A percentile compares a stretch with the other conserved stretches of the same genome.
Evolutionary conservation across 257 asterid species (phyloP).

Genomic region (Penstemon eatonii): DNA sequence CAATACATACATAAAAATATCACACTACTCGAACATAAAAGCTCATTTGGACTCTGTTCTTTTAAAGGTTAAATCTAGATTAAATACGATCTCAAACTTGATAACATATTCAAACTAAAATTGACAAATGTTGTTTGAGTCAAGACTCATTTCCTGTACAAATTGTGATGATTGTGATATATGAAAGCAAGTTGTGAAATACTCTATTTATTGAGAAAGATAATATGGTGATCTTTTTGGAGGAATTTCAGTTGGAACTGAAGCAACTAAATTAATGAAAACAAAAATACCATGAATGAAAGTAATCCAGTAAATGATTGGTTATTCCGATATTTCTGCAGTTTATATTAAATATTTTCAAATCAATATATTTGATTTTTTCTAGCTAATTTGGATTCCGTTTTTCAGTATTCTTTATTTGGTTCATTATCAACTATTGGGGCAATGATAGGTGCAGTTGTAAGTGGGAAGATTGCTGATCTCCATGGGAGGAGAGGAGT

Average conservation of each 20-base stretch:
- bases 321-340: background rate
- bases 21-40: too few species aligned
- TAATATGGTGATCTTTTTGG: background rate
- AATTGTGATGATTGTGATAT: too few species aligned
- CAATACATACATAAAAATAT: too few species aligned
- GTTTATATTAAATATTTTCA: background rate
- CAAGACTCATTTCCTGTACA: too few species aligned
- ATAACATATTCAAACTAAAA: too few species aligned
- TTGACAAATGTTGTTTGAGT: too few species aligned
- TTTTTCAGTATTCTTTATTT: slow-evolving; percentile 73
- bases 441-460: slow-evolving; percentile 83
- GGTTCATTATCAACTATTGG: slow-evolving; percentile 88
- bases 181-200: too few species aligned
- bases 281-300: background rate
- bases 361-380: background rate
- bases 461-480: slow-evolving; percentile 90
- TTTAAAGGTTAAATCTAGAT: too few species aligned
- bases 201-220: background rate
- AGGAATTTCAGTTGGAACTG: background rate
- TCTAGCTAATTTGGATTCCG: slow-evolving; percentile 1
- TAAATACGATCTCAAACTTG: too few species aligned
- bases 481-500: slow-evolving; percentile 75
- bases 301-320: background rate
- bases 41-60: too few species aligned
- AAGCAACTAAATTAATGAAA: background rate